A percentile compares a stretch with the other conserved stretches of the same genome.
Evolutionary conservation across 2,329 filamentous ascomycete species (phyloP).

Genomic region (Pezicula neosporulosa): DNA sequence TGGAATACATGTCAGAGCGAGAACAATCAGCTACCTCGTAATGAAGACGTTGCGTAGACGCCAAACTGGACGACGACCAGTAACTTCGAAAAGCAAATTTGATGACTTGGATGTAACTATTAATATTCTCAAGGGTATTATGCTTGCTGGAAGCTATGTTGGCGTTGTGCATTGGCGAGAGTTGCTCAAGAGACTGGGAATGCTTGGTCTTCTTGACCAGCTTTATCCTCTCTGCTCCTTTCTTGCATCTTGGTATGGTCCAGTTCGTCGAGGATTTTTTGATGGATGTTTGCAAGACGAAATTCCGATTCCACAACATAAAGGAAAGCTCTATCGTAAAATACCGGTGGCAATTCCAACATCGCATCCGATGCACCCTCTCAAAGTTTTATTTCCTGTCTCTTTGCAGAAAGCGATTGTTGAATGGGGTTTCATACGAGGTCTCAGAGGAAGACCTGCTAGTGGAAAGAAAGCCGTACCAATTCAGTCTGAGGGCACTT

Average conservation of each 20-base stretch:
- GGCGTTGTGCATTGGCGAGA: constrained; percentile 49
- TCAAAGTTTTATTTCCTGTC: constrained; percentile 37
- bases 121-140: constrained; percentile 43
- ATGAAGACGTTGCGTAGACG: constrained; percentile 35
- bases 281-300: neutral
- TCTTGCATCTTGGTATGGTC: constrained; percentile 39
- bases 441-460: constrained; percentile 2
- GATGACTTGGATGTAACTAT: constrained; percentile 34
- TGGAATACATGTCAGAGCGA: constrained; percentile 35
- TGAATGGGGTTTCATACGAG: constrained; percentile 42
- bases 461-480: constrained; percentile 2
- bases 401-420: constrained; percentile 43
- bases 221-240: constrained; percentile 47
- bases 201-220: constrained; percentile 47
- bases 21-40: constrained; percentile 41
- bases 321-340: constrained; percentile 9
- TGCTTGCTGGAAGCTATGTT: constrained; percentile 39
- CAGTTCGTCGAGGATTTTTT: constrained; percentile 6
- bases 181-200: constrained; percentile 56
- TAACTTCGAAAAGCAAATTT: neutral
- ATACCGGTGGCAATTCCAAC: constrained; percentile 12
- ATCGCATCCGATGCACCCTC: constrained; percentile 24
- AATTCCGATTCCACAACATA: neutral
- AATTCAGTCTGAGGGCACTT: neutral
- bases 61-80: constrained; percentile 17